Percentiles rank a stretch among this genome's conserved stretches.
Evolutionary conservation across 2,329 filamentous ascomycete species (phyloP).

Genomic region (Rhynchosporium agropyri): DNA sequence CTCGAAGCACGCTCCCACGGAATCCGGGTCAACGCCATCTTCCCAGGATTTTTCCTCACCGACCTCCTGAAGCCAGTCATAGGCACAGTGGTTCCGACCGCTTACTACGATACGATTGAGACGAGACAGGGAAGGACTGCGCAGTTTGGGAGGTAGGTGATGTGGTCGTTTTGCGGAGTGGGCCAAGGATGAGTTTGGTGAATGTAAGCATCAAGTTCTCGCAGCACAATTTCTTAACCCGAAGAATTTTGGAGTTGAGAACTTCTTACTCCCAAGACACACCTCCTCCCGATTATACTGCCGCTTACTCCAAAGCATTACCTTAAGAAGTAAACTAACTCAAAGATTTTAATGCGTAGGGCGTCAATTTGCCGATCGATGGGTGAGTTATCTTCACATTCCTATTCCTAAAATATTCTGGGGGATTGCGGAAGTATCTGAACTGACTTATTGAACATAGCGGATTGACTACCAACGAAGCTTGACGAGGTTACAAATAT

Average conservation of each 20-base stretch:
- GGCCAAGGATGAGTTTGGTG: conserved; percentile 27
- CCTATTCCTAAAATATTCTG: neutral
- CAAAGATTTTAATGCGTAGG: neutral
- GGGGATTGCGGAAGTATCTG: neutral
- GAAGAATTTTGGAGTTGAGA: too few species aligned
- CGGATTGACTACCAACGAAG: conserved; percentile 23
- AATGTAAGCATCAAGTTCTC: neutral
- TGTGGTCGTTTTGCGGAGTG: conserved; percentile 23
- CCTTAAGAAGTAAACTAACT: too few species aligned
- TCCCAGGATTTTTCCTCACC: conserved; percentile 25
- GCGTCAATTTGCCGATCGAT: conserved; percentile 26
- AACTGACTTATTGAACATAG: neutral
- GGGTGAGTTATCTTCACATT: conserved; percentile 19
- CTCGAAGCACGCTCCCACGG: conserved; percentile 22
- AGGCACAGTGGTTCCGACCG: conserved; percentile 5
- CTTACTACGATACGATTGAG: conserved; percentile 17
- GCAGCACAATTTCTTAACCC: too few species aligned
- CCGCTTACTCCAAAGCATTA: too few species aligned
- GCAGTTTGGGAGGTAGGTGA: conserved; percentile 26
- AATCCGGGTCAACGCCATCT: conserved; percentile 27
- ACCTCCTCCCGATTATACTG: too few species aligned
- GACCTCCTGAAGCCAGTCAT: conserved; percentile 17
- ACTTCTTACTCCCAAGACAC: too few species aligned
- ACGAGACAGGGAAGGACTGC: conserved; percentile 21
- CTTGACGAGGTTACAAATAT: conserved; percentile 8